These are phyloP conservation scores for Cetradonia linearis DNA, from an alignment of 495 filamentous ascomycete genomes.

Conservation along the genomic window DNA sequence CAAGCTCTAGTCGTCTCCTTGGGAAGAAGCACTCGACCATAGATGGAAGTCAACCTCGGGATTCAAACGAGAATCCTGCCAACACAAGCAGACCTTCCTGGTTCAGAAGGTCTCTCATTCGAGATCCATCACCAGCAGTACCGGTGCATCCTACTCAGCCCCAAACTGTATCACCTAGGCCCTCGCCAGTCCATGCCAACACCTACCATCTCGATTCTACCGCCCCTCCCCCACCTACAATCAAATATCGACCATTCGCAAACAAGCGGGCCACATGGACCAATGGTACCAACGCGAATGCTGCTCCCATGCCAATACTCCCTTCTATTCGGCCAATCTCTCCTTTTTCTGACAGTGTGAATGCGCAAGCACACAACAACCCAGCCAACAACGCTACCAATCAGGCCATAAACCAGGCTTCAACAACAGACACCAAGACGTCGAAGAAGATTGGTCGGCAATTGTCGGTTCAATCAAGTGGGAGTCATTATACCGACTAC, in stretches of 20 bases:
- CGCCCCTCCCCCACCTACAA: slow-evolving; percentile 16
- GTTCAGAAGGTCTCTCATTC: slow-evolving; percentile 88
- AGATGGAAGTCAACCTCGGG: slow-evolving; percentile 51
- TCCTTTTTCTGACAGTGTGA: slow-evolving; percentile 82
- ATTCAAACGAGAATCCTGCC: slow-evolving; percentile 56
- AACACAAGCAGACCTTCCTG: slow-evolving; percentile 78
- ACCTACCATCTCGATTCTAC: slow-evolving; percentile 32
- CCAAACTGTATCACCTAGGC: slow-evolving; percentile 28
- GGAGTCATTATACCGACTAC: slow-evolving; percentile 77
- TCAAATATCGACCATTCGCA: slow-evolving; percentile 50
- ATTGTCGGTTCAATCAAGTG: slow-evolving; percentile 87
- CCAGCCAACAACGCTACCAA: slow-evolving; percentile 31
- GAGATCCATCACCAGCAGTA: slow-evolving; percentile 48
- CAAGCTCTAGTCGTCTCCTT: slow-evolving; percentile 62
- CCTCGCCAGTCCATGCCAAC: slow-evolving; percentile 49
- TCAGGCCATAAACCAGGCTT: slow-evolving; percentile 25
- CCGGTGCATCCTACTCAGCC: slow-evolving; percentile 31
- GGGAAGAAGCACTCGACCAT: slow-evolving; percentile 82
- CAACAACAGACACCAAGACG: slow-evolving; percentile 51
- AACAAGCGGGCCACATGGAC: slow-evolving; percentile 80
- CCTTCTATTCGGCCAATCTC: slow-evolving; percentile 94
- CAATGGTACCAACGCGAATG: slow-evolving; percentile 56
- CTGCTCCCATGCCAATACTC: slow-evolving; percentile 93
- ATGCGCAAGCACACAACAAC: slow-evolving; percentile 64
- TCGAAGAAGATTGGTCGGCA: slow-evolving; percentile 94